Percentiles rank a stretch among this genome's conserved stretches.
phyloP scores from a whole-genome alignment of 805 yeast genomes.

The Maudiozyma turicensis region DNA sequence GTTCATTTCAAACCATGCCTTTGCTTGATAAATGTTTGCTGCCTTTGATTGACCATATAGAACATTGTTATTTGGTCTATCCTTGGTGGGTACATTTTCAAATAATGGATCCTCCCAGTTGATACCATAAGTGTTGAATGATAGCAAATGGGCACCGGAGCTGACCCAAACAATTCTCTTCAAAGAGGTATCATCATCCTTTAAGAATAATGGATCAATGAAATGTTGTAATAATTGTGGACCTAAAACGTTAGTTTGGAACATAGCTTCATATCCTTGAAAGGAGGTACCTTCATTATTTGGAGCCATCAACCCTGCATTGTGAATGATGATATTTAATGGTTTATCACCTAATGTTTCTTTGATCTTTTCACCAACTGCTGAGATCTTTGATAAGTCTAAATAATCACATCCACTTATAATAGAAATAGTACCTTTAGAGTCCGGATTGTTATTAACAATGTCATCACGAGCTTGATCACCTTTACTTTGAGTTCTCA shows the following conservation, averaged over 20 bases:
- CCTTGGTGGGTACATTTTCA: slow-evolving; percentile 10
- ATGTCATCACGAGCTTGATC: slow-evolving; percentile 24
- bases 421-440: slow-evolving; percentile 19
- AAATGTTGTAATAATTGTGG: slow-evolving; percentile 32
- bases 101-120: slow-evolving; percentile 25
- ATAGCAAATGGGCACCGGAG: slow-evolving; percentile 27
- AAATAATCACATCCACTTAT: slow-evolving; percentile 30
- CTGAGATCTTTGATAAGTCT: slow-evolving; percentile 30
- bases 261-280: slow-evolving; percentile 32
- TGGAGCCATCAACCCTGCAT: slow-evolving; percentile 32
- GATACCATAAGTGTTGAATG: slow-evolving; percentile 27
- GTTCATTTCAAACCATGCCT: slow-evolving; percentile 28
- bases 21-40: slow-evolving; percentile 28
- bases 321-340: slow-evolving; percentile 28
- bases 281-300: slow-evolving; percentile 19
- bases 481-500: slow-evolving; percentile 30
- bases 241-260: slow-evolving; percentile 32
- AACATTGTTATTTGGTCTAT: slow-evolving; percentile 12
- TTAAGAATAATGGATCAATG: slow-evolving; percentile 30
- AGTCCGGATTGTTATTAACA: slow-evolving; percentile 18
- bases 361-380: slow-evolving; percentile 21
- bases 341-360: slow-evolving; percentile 11
- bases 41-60: slow-evolving; percentile 36
- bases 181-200: slow-evolving; percentile 23
- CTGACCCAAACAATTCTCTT: slow-evolving; percentile 34